Conservation (phyloP, 768 basidiomycete species). For the Calocybe indica region DNA sequence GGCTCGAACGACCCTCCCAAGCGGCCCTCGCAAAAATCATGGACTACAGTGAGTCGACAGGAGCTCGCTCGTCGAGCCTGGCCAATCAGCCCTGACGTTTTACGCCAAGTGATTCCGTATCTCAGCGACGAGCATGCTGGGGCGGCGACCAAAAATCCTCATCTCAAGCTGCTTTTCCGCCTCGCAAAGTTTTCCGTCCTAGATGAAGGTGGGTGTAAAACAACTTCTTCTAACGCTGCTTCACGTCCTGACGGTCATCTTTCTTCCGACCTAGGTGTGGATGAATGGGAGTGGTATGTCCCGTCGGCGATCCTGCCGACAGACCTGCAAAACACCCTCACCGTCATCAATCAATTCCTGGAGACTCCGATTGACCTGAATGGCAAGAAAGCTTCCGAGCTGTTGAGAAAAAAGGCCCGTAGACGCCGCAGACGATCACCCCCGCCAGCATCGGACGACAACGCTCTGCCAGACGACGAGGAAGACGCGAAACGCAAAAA, state of each 20-base stretch:
- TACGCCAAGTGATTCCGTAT: constrained; percentile 63
- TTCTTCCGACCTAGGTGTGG: constrained; percentile 38
- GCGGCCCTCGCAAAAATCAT: constrained; percentile 65
- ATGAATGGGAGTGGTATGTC: constrained; percentile 81
- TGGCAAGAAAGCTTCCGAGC: constrained; percentile 66
- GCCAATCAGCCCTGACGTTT: neutral
- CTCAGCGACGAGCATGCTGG: constrained; percentile 67
- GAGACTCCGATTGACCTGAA: constrained; percentile 73
- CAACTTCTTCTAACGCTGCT: neutral
- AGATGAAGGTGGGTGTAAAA: constrained; percentile 50
- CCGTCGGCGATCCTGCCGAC: constrained; percentile 65
- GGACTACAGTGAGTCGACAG: constrained; percentile 62
- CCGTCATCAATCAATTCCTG: constrained; percentile 81
- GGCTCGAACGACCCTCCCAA: constrained; percentile 46
- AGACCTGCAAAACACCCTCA: constrained; percentile 61
- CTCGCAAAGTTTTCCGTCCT: constrained; percentile 65
- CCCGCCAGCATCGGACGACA: constrained; percentile 30
- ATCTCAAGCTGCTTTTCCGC: constrained; percentile 81
- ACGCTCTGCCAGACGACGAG: constrained; percentile 30
- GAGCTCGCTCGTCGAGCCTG: neutral
- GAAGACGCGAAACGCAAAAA: constrained; percentile 34
- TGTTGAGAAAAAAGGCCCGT: constrained; percentile 62
- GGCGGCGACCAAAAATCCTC: constrained; percentile 71
- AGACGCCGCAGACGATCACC: constrained; percentile 48
- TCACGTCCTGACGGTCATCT: constrained; percentile 2